A percentile compares a stretch with the other conserved stretches of the same genome.
phyloP scores from a whole-genome alignment of 1,284 basidiomycete genomes.

The Gymnopus androsaceus region DNA sequence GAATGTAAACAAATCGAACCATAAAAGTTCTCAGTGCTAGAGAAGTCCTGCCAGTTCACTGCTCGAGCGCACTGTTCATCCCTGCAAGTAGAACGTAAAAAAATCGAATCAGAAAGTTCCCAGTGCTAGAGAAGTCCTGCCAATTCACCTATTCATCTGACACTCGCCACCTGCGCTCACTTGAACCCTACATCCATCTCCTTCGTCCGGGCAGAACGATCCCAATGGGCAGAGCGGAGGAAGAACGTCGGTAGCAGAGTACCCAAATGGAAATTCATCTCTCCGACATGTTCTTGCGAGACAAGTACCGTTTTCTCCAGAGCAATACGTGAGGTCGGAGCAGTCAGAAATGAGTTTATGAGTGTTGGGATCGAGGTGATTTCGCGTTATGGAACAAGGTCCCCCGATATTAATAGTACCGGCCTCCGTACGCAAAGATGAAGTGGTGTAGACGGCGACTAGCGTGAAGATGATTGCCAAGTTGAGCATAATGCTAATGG shows the following conservation, averaged over 20 bases:
- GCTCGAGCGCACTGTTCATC: slow-evolving; percentile 12
- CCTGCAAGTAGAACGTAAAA: slow-evolving; percentile 55
- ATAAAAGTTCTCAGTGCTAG: slow-evolving; percentile 48
- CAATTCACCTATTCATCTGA: slow-evolving; percentile 61
- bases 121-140: slow-evolving; percentile 38
- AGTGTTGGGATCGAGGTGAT: slow-evolving; percentile 58
- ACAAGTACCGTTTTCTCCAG: slow-evolving; percentile 47
- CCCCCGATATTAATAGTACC: slow-evolving; percentile 4
- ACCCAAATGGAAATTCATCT: slow-evolving; percentile 67
- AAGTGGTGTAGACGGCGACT: neutral
- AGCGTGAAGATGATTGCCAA: neutral
- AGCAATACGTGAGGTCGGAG: slow-evolving; percentile 62
- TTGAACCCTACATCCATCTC: slow-evolving; percentile 56
- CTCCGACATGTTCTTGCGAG: slow-evolving; percentile 53
- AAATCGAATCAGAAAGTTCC: slow-evolving; percentile 59
- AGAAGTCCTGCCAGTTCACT: slow-evolving; percentile 47
- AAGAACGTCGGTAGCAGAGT: slow-evolving; percentile 40
- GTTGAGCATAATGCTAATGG: neutral
- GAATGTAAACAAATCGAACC: slow-evolving; percentile 64
- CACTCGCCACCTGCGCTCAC: slow-evolving; percentile 52
- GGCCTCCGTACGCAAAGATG: neutral
- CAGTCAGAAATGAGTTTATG: slow-evolving; percentile 70
- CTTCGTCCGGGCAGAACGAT: slow-evolving; percentile 74
- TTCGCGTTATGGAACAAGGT: slow-evolving; percentile 39
- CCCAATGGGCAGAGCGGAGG: slow-evolving; percentile 60